Conservation (phyloP, 768 basidiomycete genomes). For the Lactarius quietus region DNA sequence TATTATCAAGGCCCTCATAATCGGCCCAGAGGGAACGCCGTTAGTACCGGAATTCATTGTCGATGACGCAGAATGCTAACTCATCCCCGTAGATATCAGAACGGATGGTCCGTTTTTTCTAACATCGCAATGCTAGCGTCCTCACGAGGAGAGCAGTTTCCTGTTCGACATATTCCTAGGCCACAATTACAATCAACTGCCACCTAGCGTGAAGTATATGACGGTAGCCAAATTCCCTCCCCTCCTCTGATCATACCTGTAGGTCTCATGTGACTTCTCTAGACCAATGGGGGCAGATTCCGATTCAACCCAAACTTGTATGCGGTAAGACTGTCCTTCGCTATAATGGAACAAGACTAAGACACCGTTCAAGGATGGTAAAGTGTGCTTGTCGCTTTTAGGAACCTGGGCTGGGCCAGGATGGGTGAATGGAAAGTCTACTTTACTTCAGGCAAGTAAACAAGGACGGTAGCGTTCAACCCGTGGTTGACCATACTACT, state of each 20-base stretch:
- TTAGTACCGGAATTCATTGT: conserved; percentile 32
- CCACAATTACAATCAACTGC: conserved; percentile 81
- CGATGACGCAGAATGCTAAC: conserved; percentile 4
- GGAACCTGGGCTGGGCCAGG: conserved; percentile 95
- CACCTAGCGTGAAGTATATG: conserved; percentile 72
- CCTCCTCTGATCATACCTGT: not conserved
- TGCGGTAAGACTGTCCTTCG: conserved; percentile 49
- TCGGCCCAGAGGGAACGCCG: conserved; percentile 93
- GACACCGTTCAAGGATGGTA: conserved; percentile 61
- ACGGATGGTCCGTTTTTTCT: conserved; percentile 68
- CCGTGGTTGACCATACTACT: conserved; percentile 7
- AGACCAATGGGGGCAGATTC: conserved; percentile 86
- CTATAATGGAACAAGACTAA: not conserved
- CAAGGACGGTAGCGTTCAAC: not conserved
- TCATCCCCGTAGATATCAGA: conserved; percentile 61
- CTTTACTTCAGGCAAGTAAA: conserved; percentile 68
- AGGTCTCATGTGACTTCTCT: not conserved
- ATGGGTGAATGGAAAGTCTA: conserved; percentile 88
- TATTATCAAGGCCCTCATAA: conserved; percentile 87
- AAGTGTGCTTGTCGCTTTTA: conserved; percentile 88
- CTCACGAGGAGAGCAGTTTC: conserved; percentile 38
- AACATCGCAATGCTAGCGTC: not conserved
- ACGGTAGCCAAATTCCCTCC: conserved; percentile 42
- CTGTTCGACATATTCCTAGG: conserved; percentile 94
- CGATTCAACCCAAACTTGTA: conserved; percentile 96